Evolutionary conservation across 805 yeast species (phyloP).

Genomic region (Ogataea kodamae): DNA sequence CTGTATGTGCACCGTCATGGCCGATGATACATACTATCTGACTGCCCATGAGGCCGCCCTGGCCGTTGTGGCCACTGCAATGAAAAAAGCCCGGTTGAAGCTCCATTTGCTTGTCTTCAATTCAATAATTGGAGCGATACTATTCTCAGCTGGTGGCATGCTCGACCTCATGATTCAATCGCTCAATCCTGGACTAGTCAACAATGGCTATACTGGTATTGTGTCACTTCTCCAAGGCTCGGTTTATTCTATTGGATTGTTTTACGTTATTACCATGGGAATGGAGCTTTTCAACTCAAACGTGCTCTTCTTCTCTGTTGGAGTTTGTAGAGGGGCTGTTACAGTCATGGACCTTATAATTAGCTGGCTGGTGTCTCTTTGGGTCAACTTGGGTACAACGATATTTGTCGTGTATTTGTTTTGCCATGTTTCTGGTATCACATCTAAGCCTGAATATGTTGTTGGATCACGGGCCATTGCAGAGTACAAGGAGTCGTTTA

Average conservation of each 20-base stretch:
- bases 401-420: constrained; percentile 65
- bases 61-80: constrained; percentile 80
- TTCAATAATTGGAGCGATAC: constrained; percentile 64
- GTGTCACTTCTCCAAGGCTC: constrained; percentile 55
- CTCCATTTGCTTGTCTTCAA: constrained; percentile 57
- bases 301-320: constrained; percentile 67
- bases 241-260: constrained; percentile 67
- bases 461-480: constrained; percentile 48
- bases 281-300: constrained; percentile 75
- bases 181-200: constrained; percentile 41
- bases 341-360: constrained; percentile 56
- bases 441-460: constrained; percentile 39
- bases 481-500: constrained; percentile 37
- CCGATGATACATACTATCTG: constrained; percentile 53
- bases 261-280: constrained; percentile 72
- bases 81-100: constrained; percentile 74
- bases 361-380: constrained; percentile 65
- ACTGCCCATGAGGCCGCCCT: constrained; percentile 80
- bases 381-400: constrained; percentile 61
- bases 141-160: constrained; percentile 74
- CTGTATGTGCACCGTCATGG: constrained; percentile 21
- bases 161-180: constrained; percentile 55
- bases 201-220: constrained; percentile 46
- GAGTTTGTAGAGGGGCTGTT: constrained; percentile 66
- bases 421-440: constrained; percentile 52